Evolutionary conservation across 257 asterid genomes (phyloP).

Genomic region (Solanum corneliomulleri): DNA sequence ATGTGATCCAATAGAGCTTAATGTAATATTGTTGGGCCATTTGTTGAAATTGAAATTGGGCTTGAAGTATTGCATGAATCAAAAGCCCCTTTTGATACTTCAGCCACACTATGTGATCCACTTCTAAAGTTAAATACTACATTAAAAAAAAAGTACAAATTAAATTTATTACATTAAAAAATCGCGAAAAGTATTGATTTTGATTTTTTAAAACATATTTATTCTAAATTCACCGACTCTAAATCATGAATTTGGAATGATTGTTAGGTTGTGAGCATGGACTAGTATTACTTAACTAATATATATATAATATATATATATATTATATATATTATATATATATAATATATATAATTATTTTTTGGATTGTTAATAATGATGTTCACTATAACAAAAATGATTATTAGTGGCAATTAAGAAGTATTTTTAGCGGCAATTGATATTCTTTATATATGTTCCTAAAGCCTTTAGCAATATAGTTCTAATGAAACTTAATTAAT

Average conservation of each 20-base stretch:
- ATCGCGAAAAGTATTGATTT: fast-evolving
- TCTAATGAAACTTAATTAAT: too few relatives aligned
- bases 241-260: neutral
- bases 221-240: neutral
- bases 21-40: conserved; percentile 41
- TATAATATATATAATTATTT: too few relatives aligned
- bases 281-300: neutral
- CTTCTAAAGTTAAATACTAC: conserved; percentile 57
- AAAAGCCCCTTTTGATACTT: conserved; percentile 31
- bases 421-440: too few relatives aligned
- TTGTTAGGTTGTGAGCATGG: too few relatives aligned
- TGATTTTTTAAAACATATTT: neutral
- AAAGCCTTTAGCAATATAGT: too few relatives aligned
- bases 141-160: neutral
- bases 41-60: conserved; percentile 26
- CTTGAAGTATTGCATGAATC: conserved; percentile 34
- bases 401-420: fast-evolving
- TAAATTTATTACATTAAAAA: neutral
- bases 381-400: too few relatives aligned
- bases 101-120: conserved; percentile 34
- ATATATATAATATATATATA: neutral
- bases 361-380: too few relatives aligned
- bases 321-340: neutral
- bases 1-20: conserved; percentile 41
- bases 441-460: too few relatives aligned